A percentile compares a stretch with the other conserved stretches of the same genome.
These are phyloP conservation scores for Cytospora leucostoma DNA, from an alignment of 2,329 filamentous ascomycete species.

Conservation along the genomic window DNA sequence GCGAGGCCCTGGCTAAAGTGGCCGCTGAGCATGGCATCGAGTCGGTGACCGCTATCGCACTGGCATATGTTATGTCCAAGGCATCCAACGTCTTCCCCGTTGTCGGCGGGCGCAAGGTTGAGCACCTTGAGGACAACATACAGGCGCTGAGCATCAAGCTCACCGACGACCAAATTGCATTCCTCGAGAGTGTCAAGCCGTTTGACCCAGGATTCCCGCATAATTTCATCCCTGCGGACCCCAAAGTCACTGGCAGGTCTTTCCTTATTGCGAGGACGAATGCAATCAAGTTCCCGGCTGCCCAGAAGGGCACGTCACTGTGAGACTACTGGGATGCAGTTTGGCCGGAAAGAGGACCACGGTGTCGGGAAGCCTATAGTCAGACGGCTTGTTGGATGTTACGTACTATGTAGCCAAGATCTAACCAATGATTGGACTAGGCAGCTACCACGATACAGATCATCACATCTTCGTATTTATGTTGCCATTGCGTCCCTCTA, in stretches of 20 bases:
- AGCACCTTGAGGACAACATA: conserved; percentile 57
- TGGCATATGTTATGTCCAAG: conserved; percentile 56
- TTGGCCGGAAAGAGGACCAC: no score
- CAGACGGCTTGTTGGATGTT: no score
- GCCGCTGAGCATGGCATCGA: conserved; percentile 56
- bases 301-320: background rate
- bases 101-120: conserved; percentile 53
- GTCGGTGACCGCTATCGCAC: conserved; percentile 59
- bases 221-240: conserved; percentile 41
- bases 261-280: conserved; percentile 8
- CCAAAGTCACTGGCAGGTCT: conserved; percentile 34
- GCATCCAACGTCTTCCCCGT: conserved; percentile 56
- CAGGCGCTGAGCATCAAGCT: conserved; percentile 53
- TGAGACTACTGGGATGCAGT: no score
- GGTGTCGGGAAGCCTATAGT: no score
- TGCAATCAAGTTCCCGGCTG: background rate
- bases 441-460: no score
- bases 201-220: conserved; percentile 61
- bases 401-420: no score
- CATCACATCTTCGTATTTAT: no score
- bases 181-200: conserved; percentile 53
- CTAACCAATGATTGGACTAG: no score
- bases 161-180: conserved; percentile 52
- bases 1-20: conserved; percentile 55
- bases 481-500: no score